Evolutionary conservation across 2,329 filamentous ascomycete genomes (phyloP), one percentile per base, ranked within the genome.

Genomic region (Stachybotrys echinatus): DNA sequence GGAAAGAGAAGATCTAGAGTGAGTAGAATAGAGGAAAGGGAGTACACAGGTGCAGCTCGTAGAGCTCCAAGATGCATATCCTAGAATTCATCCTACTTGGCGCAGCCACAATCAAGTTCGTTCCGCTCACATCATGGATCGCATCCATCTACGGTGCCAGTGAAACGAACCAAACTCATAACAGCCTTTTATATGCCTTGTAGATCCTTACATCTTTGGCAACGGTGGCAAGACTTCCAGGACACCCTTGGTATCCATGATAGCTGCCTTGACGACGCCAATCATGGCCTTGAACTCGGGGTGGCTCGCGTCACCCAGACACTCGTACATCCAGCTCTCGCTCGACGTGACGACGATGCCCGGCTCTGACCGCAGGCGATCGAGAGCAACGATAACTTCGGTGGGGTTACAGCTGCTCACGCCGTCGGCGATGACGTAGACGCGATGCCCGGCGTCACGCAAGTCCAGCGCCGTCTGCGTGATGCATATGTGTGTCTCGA

Each of bases 401-500:
- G 88, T 84, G 18, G 75, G 72, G 71, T 96, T 95, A 66, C 88
- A 90, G 70, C 87, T 92, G 63, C 87, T 92, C 40, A 97, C 92
- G 27, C 84, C 92, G 68, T 97, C 92, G 48, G 91, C 89, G 27
- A 96, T 75, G 38, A 97, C 74, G 67, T 95, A 96, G 6, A 96
- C 92, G 48, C 76, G 75, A 68, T 96, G 89, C 1, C 91, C 91
- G 2, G 78, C 77, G 20, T 75, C 74, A 42, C 94, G 73, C 45
- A 95, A 73, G 72, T 96, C 92, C 40, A 96, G 76, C 17, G 89
- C 83, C 40, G 92, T 96, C 76, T 97, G 92, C 53, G 89, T 92
- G 23, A 97, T 84, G 74, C 92, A 97, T 65, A 97, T 94, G 71
- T 97, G 92, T 39, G 83, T 82, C 71, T 97, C 92, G 64, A 97